Percentiles rank a stretch among this genome's conserved stretches.
Conservation (phyloP, 1,284 basidiomycete species). For the Ganoderma boninense region DNA sequence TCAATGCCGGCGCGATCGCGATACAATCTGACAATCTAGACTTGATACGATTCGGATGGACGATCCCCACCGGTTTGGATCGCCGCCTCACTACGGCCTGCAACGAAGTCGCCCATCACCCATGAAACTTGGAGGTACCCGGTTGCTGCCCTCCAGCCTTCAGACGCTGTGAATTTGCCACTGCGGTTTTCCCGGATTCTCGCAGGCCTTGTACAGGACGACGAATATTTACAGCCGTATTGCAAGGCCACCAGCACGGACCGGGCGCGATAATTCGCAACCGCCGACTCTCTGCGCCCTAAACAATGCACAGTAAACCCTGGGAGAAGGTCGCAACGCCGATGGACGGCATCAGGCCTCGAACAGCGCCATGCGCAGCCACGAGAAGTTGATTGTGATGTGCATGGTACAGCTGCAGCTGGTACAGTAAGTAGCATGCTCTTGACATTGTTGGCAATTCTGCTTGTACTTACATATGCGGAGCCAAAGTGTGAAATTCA, state of each 20-base stretch:
- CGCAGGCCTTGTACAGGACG: not conserved
- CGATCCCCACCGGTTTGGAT: conserved; percentile 10
- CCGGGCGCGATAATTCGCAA: not conserved
- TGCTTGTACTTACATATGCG: not conserved
- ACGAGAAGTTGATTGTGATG: conserved; percentile 19
- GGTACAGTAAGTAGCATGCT: not conserved
- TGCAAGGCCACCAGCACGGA: conserved; percentile 1
- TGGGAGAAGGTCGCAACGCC: not conserved
- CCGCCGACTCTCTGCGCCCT: not conserved
- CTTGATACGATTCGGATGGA: conserved; percentile 14
- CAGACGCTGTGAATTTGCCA: not conserved
- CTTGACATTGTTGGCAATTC: not conserved
- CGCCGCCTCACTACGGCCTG: not conserved
- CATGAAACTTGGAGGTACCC: conserved; percentile 3
- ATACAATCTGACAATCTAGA: conserved; percentile 12
- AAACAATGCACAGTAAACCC: conserved; percentile 11
- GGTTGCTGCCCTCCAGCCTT: not conserved
- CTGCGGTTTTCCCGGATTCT: not conserved
- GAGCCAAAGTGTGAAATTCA: not conserved
- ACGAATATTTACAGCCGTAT: not conserved
- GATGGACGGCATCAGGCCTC: conserved; percentile 17
- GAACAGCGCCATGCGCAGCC: conserved; percentile 15
- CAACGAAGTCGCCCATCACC: not conserved
- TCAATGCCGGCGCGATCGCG: conserved; percentile 19
- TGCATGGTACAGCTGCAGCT: not conserved